A percentile compares a stretch with the other conserved stretches of the same genome.
phyloP scores from a whole-genome alignment of 768 basidiomycete species.

The Pholiota conissans region DNA sequence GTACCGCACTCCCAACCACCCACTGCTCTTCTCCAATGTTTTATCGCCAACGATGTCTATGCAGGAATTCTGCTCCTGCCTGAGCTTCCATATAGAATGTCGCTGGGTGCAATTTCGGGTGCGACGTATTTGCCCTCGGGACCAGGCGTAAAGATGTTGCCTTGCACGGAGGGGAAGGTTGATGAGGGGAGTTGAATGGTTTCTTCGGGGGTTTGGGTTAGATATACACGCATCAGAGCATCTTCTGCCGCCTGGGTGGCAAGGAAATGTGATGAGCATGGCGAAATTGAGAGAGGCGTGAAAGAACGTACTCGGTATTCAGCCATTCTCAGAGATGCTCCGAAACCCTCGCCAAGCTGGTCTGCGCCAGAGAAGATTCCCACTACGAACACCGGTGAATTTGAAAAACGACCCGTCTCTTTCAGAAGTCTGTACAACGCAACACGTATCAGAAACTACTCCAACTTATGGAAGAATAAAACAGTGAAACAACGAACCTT shows the following conservation, averaged over 20 bases:
- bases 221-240: conserved; percentile 77
- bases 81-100: conserved; percentile 70
- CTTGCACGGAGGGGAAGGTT: conserved; percentile 61
- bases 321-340: conserved; percentile 91
- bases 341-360: conserved; percentile 93
- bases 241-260: conserved; percentile 76
- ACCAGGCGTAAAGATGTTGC: conserved; percentile 52
- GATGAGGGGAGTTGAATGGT: conserved; percentile 69
- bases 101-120: conserved; percentile 56
- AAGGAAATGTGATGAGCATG: conserved; percentile 3
- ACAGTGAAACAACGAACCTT: conserved; percentile 35
- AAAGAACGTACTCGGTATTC: conserved; percentile 78
- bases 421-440: conserved; percentile 66
- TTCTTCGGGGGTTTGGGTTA: conserved; percentile 74
- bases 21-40: neutral
- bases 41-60: conserved; percentile 1
- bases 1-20: conserved; percentile 1
- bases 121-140: conserved; percentile 49
- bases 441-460: conserved; percentile 43
- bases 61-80: conserved; percentile 45
- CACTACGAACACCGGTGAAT: conserved; percentile 93
- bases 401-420: conserved; percentile 90
- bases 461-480: conserved; percentile 15
- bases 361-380: conserved; percentile 84
- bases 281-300: neutral